Percentiles rank a stretch among this genome's conserved stretches.
Conservation (phyloP, 441 rosid genomes). For the Raphanus hybrid region DNA sequence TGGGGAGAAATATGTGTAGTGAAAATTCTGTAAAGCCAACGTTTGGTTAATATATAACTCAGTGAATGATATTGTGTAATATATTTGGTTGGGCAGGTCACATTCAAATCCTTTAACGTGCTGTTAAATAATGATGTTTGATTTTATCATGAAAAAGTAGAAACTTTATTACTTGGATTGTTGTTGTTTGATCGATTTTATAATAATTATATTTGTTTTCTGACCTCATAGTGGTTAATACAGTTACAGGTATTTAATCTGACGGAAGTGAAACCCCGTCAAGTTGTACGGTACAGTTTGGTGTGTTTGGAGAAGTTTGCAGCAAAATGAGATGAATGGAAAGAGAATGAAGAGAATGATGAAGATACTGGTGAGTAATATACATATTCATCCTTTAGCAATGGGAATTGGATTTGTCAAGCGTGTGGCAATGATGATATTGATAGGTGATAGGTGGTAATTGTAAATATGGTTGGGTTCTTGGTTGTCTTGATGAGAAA, state of each 20-base stretch:
- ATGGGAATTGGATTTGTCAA: too few species aligned
- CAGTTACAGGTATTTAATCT: too few species aligned
- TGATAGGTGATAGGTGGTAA: conserved; percentile 67
- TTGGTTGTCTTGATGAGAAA: not conserved
- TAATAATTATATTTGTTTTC: too few species aligned
- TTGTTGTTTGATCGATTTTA: too few species aligned
- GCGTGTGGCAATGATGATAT: not conserved
- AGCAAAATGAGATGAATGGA: too few species aligned
- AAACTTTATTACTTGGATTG: too few species aligned
- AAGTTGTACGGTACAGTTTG: conserved; percentile 61
- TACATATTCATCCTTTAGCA: too few species aligned
- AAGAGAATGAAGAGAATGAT: too few species aligned
- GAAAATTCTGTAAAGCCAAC: not conserved
- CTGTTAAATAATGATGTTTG: conserved; percentile 60
- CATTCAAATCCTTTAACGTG: conserved; percentile 83
- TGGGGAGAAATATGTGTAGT: not conserved
- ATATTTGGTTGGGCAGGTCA: conserved; percentile 53
- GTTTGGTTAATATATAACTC: not conserved
- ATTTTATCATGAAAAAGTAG: too few species aligned
- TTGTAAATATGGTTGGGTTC: not conserved
- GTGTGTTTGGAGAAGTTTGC: conserved; percentile 28
- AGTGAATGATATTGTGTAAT: not conserved
- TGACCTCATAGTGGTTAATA: too few species aligned
- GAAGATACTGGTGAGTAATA: too few species aligned
- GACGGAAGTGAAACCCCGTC: not conserved